These are phyloP conservation scores for Aspergillus sp. DNA, from an alignment of 2,329 filamentous ascomycete species.

Conservation along the genomic window DNA sequence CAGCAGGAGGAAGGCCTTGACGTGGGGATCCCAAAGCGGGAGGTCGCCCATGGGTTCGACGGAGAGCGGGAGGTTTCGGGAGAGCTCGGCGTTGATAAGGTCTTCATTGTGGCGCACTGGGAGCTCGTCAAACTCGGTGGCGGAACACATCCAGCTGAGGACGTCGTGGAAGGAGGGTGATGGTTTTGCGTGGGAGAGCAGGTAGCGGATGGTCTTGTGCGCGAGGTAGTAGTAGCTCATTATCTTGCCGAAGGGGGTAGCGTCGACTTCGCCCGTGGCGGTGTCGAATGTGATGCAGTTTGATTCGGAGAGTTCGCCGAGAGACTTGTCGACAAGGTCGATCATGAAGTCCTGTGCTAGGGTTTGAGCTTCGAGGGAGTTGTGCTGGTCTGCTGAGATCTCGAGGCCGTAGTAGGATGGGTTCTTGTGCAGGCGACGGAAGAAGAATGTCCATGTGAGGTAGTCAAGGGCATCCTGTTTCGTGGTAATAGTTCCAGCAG, in stretches of 20 bases:
- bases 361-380: conserved; percentile 80
- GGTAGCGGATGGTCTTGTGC: conserved; percentile 88
- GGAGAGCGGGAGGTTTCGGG: conserved; percentile 75
- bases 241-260: conserved; percentile 92
- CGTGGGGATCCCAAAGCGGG: conserved; percentile 98
- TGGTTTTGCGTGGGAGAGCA: conserved; percentile 75
- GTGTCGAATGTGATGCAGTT: conserved; percentile 81
- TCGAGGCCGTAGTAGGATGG: conserved; percentile 97
- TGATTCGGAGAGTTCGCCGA: conserved; percentile 80
- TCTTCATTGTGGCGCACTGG: conserved; percentile 98
- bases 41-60: conserved; percentile 65
- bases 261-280: conserved; percentile 80
- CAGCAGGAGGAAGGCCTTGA: conserved; percentile 91
- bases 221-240: conserved; percentile 99
- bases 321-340: conserved; percentile 83
- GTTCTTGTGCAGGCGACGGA: conserved; percentile 95
- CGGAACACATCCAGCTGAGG: conserved; percentile 88
- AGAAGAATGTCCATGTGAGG: conserved; percentile 99
- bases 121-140: conserved; percentile 95
- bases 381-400: conserved; percentile 90
- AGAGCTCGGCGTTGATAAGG: conserved; percentile 89
- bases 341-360: conserved; percentile 95
- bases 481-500: conserved; percentile 86
- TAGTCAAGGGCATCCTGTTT: conserved; percentile 98
- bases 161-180: conserved; percentile 79